Base-by-base conservation (phyloP, 495 filamentous ascomycete genomes). In the Aspergillus ostianus region DNA sequence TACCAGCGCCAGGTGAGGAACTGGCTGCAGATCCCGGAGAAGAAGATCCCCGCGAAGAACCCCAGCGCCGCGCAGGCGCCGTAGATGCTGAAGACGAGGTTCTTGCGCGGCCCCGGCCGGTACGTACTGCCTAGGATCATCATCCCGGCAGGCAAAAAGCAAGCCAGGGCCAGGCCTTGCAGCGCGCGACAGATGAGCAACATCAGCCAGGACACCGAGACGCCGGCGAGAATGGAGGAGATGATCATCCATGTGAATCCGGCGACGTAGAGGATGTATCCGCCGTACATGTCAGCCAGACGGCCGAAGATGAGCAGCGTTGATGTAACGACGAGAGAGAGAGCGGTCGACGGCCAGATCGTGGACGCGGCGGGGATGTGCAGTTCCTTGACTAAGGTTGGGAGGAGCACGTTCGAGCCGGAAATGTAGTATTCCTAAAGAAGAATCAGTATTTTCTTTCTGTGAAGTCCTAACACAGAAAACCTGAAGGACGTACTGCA, bases 91-190 rank as follows among this genome's bases (percentile, higher is more conserved):
- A 95, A 96, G 0, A 94, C 84, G 15, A 94, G 62, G 65, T 96
- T 96, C 74, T 96, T 96, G 12, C 92, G 78, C 7, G 90, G 90
- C 0, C 91, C 92, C 0, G 92, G 92, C 7, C 92, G 81, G 66
- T 96, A 96, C 2, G 84, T 84, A 65, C 85, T 89, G 2, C 90
- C 90, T 13, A 96, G 72, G 15, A 96, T 81, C 80, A 91, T 90
- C 13, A 96, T 80, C 13, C 89, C 83, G 3, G 88, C 85, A 3
- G 91, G 91, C 20, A 94, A 73, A 51, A 90, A 91, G 0, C 90
- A 90, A 17, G 90, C 88, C 0, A 90, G 82, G 0, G 89, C 92
- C 1, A 97, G 73, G 6, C 92, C 92, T 67, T 90, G 89, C 52
- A 94, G 76, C 1, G 90, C 92, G 46, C 92, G 85, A 58, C 84